phyloP scores from a whole-genome alignment of 2,329 filamentous ascomycete species.

The Trichoderma semiorbis region DNA sequence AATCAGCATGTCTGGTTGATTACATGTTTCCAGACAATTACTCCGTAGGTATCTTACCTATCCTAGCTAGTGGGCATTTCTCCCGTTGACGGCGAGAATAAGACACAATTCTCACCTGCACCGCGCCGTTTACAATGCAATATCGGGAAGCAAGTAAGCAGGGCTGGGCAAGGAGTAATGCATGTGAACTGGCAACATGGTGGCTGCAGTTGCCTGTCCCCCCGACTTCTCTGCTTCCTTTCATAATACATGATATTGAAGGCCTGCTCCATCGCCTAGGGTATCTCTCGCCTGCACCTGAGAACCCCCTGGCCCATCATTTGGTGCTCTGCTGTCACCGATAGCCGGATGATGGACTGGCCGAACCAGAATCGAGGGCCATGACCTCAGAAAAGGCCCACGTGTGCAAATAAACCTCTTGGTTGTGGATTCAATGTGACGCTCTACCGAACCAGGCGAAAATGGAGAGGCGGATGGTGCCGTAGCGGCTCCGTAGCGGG shows the following conservation, averaged over 20 bases:
- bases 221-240: too few relatives aligned
- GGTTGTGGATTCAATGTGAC: background rate
- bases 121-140: background rate
- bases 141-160: background rate
- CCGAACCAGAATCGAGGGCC: background rate
- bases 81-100: background rate
- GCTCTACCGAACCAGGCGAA: background rate
- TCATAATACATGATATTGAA: background rate
- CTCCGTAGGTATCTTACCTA: background rate
- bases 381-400: background rate
- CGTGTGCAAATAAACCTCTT: background rate
- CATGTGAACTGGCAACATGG: background rate
- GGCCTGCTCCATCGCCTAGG: too few relatives aligned
- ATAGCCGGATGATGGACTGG: background rate
- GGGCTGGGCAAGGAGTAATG: background rate
- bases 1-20: background rate
- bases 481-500: conserved; percentile 8
- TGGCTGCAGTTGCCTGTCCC: background rate
- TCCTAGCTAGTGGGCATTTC: background rate
- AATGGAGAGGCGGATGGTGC: conserved; percentile 8
- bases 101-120: background rate
- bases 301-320: background rate
- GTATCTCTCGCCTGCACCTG: too few relatives aligned
- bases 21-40: background rate
- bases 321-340: background rate